phyloP scores from a whole-genome alignment of 345 rosid species.

The Isatis tinctoria region DNA sequence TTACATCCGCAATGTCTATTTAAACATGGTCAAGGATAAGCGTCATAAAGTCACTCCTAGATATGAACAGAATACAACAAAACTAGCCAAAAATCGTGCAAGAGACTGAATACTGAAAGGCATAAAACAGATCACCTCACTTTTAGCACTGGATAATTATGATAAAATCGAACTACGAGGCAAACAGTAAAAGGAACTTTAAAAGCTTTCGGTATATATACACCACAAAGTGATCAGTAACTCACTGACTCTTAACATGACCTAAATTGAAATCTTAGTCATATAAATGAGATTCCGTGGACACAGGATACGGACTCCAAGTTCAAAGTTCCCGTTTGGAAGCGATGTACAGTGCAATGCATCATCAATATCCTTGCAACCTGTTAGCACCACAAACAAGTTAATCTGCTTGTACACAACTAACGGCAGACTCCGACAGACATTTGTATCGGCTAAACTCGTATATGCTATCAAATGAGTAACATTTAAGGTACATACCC shows the following conservation, averaged over 20 bases:
- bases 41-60: conserved; percentile 1
- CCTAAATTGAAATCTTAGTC: neutral
- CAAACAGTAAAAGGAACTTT: neutral
- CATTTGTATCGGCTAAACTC: neutral
- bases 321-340: conserved; percentile 86
- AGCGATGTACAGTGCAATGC: conserved; percentile 85
- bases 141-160: neutral
- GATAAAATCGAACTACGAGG: neutral
- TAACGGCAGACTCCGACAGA: neutral
- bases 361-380: conserved; percentile 99
- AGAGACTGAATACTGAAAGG: neutral
- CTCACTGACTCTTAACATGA: conserved; percentile 3
- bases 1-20: conserved; percentile 97
- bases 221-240: neutral
- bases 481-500: conserved; percentile 37
- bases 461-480: neutral
- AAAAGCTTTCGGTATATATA: neutral
- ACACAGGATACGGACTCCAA: conserved; percentile 96
- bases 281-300: neutral
- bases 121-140: conserved; percentile 1
- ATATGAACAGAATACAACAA: neutral
- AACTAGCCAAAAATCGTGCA: neutral
- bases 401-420: neutral
- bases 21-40: conserved; percentile 40
- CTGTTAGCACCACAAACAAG: conserved; percentile 41